These are phyloP conservation scores for Solanum okadae DNA, from an alignment of 257 asterid species.

Conservation along the genomic window DNA sequence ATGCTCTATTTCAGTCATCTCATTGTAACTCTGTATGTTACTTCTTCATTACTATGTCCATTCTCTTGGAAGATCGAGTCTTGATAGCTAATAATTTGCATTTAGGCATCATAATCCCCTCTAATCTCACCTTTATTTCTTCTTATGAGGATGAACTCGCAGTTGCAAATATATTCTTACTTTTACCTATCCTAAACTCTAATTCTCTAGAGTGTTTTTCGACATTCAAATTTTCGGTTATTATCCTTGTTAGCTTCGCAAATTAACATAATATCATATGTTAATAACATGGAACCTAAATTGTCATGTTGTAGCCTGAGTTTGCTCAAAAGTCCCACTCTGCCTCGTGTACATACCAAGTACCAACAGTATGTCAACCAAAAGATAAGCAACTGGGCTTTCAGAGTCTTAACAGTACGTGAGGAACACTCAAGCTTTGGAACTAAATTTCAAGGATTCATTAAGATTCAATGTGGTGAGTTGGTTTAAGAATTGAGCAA, in stretches of 20 bases:
- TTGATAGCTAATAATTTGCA: not conserved
- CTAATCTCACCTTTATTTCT: not conserved
- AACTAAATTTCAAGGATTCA: not conserved
- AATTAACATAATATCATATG: not conserved
- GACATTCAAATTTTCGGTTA: not conserved
- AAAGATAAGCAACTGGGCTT: not conserved
- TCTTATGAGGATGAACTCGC: not conserved
- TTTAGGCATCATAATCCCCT: not conserved
- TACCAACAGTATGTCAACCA: not conserved
- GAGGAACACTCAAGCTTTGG: not conserved
- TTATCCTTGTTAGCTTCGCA: not conserved
- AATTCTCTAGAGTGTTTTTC: not conserved
- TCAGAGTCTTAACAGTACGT: not conserved
- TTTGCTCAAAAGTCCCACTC: not conserved
- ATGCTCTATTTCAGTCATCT: not conserved
- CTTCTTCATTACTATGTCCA: not conserved
- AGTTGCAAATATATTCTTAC: not conserved
- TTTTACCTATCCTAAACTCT: not conserved
- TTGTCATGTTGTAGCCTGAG: not conserved
- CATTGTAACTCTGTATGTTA: not conserved
- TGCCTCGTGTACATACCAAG: not conserved
- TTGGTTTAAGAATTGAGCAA: not conserved
- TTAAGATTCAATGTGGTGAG: not conserved
- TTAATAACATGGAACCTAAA: not conserved
- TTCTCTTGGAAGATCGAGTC: not conserved